Conservation (phyloP, 805 yeast genomes). For the Grigorovia jiainica region DNA sequence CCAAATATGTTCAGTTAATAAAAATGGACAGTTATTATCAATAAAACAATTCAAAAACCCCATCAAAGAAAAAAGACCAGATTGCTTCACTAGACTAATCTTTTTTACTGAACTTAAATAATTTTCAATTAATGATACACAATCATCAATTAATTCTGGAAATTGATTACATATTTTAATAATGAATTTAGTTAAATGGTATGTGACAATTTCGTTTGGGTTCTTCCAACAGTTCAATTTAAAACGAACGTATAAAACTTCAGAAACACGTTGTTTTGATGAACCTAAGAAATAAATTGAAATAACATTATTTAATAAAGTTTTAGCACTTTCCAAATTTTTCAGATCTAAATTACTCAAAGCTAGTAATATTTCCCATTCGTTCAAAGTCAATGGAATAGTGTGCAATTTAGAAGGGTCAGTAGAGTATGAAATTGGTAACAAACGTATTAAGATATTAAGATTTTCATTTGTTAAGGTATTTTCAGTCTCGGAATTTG, state of each 20-base stretch:
- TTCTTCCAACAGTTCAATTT: conserved; percentile 27
- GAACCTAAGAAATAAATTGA: conserved; percentile 41
- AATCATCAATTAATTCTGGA: conserved; percentile 18
- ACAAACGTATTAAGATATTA: conserved; percentile 14
- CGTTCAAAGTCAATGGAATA: conserved; percentile 41
- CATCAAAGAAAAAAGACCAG: conserved; percentile 27
- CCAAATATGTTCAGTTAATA: conserved; percentile 14
- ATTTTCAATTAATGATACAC: conserved; percentile 14
- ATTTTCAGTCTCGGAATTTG: not conserved
- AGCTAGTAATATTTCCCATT: conserved; percentile 46
- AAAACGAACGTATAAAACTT: conserved; percentile 25
- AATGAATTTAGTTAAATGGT: conserved; percentile 27
- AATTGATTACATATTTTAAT: conserved; percentile 20
- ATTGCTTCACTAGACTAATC: conserved; percentile 8
- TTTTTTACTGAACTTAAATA: conserved; percentile 18
- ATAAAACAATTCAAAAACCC: conserved; percentile 32
- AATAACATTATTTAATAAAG: conserved; percentile 34
- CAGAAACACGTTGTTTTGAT: conserved; percentile 41
- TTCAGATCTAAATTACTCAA: conserved; percentile 34
- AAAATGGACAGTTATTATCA: conserved; percentile 8
- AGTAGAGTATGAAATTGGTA: conserved; percentile 23
- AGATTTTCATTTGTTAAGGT: conserved; percentile 1
- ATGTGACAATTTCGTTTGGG: conserved; percentile 34
- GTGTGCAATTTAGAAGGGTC: conserved; percentile 20
- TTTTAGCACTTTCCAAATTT: conserved; percentile 31